A percentile compares a stretch with the other conserved stretches of the same genome.
Conservation (phyloP, 345 rosid genomes). For the Aquilaria yunnanensis region DNA sequence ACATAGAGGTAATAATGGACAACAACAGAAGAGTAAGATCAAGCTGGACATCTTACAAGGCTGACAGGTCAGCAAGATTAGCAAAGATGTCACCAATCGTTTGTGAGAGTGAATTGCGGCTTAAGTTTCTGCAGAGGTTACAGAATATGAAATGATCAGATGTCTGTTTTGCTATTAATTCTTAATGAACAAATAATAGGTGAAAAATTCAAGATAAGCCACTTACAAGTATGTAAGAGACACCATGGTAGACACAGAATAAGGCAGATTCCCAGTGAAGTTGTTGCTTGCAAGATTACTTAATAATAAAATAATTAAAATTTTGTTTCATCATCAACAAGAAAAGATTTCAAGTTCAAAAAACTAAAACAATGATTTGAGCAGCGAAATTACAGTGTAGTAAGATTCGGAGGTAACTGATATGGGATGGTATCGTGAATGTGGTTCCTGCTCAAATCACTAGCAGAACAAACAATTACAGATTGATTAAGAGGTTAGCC, state of each 20-base stretch:
- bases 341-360: not conserved
- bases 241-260: slow-evolving; percentile 69
- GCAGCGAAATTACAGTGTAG: slow-evolving; percentile 64
- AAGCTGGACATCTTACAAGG: slow-evolving; percentile 53
- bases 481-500: slow-evolving; percentile 12
- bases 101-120: slow-evolving; percentile 69
- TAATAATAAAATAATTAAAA: slow-evolving; percentile 22
- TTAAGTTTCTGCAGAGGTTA: slow-evolving; percentile 48
- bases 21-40: not conserved
- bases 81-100: slow-evolving; percentile 67
- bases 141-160: slow-evolving; percentile 11
- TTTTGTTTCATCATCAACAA: slow-evolving; percentile 4
- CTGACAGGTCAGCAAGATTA: slow-evolving; percentile 42
- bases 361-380: slow-evolving; percentile 3
- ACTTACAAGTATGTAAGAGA: slow-evolving; percentile 78
- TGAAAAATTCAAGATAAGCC: slow-evolving; percentile 20
- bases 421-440: slow-evolving; percentile 83
- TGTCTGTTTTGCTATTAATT: slow-evolving; percentile 4
- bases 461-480: slow-evolving; percentile 21
- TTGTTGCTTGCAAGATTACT: slow-evolving; percentile 91
- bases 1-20: not conserved
- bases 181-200: slow-evolving; percentile 2
- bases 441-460: slow-evolving; percentile 87
- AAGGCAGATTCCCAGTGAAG: slow-evolving; percentile 85
- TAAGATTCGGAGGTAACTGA: slow-evolving; percentile 93